Evolutionary conservation across 345 rosid genomes (phyloP).

Genomic region (Lumnitzera racemosa): DNA sequence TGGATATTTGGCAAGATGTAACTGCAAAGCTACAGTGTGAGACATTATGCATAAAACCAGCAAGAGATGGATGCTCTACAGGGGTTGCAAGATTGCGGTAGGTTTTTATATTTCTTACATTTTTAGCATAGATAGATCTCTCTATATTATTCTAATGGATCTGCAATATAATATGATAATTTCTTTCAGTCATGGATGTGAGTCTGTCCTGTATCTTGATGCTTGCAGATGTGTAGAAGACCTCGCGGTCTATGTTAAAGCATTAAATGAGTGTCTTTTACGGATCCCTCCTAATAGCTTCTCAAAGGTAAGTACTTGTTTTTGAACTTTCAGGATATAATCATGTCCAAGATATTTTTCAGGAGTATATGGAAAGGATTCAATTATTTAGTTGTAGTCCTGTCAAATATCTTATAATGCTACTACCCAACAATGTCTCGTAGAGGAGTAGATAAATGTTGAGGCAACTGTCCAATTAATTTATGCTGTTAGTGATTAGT

Average conservation of each 20-base stretch:
- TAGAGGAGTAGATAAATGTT: no score
- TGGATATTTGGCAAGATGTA: constrained; percentile 53
- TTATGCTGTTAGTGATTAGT: no score
- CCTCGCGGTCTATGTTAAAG: constrained; percentile 59
- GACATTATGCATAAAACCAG: constrained; percentile 86
- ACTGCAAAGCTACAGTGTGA: constrained; percentile 60
- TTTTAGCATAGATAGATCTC: neutral
- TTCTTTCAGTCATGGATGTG: neutral
- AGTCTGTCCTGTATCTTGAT: constrained; percentile 5
- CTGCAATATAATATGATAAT: neutral
- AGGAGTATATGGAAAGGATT: neutral
- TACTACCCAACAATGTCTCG: no score
- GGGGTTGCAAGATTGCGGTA: constrained; percentile 97
- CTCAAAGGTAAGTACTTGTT: constrained; percentile 48
- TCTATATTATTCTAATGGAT: no score
- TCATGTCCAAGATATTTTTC: neutral
- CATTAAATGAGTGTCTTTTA: constrained; percentile 59
- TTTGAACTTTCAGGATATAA: neutral
- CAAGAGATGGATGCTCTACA: constrained; percentile 95
- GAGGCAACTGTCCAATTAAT: no score
- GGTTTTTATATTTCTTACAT: constrained; percentile 13
- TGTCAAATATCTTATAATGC: constrained; percentile 1
- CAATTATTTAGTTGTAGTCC: neutral
- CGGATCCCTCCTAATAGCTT: constrained; percentile 78
- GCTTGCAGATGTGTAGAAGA: constrained; percentile 62